phyloP scores from a whole-genome alignment of 1,139 yeast genomes.

The Taphrina wiesneri region DNA sequence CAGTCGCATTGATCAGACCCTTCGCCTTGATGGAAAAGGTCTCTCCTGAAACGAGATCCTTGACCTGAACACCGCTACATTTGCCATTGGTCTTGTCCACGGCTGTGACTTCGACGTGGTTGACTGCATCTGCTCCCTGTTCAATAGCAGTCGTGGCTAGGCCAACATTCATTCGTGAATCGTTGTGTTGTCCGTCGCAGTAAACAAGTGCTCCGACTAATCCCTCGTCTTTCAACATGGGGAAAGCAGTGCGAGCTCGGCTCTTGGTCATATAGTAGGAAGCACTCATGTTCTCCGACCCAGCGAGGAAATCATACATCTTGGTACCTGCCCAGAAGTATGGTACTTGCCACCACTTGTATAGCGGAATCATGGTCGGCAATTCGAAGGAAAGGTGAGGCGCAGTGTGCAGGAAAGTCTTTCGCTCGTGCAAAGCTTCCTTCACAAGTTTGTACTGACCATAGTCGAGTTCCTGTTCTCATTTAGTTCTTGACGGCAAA shows the following conservation, averaged over 20 bases:
- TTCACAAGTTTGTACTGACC: slow-evolving; percentile 89
- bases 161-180: slow-evolving; percentile 84
- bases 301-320: slow-evolving; percentile 91
- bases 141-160: slow-evolving; percentile 83
- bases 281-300: slow-evolving; percentile 76
- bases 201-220: slow-evolving; percentile 90
- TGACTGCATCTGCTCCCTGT: slow-evolving; percentile 85
- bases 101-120: slow-evolving; percentile 79
- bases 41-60: slow-evolving; percentile 51
- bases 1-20: slow-evolving; percentile 87
- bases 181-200: slow-evolving; percentile 94
- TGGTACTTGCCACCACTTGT: slow-evolving; percentile 90
- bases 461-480: slow-evolving; percentile 59
- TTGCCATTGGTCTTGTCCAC: slow-evolving; percentile 59
- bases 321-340: slow-evolving; percentile 91
- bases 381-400: slow-evolving; percentile 85
- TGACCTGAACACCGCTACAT: slow-evolving; percentile 72
- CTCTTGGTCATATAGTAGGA: slow-evolving; percentile 72
- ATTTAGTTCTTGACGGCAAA: background rate
- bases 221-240: slow-evolving; percentile 77
- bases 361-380: slow-evolving; percentile 94
- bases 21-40: slow-evolving; percentile 59
- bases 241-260: slow-evolving; percentile 74
- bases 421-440: slow-evolving; percentile 91
- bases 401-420: slow-evolving; percentile 84